Percentiles rank a stretch among this genome's conserved stretches.
These are phyloP conservation scores for Ensete glaucum DNA, from an alignment of 176 grass and related monocot genomes.

Conservation along the genomic window DNA sequence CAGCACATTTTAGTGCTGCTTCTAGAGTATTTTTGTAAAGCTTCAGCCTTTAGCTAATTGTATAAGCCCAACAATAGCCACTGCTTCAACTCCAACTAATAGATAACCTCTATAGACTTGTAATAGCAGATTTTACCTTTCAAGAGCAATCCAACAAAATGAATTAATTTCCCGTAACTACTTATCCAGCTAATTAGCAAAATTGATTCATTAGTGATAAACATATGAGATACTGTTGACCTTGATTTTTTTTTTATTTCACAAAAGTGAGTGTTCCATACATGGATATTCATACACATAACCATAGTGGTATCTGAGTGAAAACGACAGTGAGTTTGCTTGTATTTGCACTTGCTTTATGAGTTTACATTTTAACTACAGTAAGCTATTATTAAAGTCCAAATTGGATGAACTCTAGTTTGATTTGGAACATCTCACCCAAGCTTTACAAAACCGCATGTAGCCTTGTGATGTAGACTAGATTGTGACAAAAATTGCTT, in stretches of 20 bases:
- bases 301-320: no score
- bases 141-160: conserved; percentile 4
- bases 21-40: conserved; percentile 51
- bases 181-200: no score
- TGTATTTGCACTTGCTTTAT: conserved; percentile 15
- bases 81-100: conserved; percentile 52
- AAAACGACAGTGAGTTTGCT: no score
- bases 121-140: conserved; percentile 63
- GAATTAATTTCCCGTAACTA: neutral
- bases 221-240: conserved; percentile 28
- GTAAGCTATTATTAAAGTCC: conserved; percentile 57
- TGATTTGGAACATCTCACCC: no score
- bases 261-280: no score
- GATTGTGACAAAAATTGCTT: no score
- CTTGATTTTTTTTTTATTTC: no score
- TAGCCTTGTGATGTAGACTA: no score
- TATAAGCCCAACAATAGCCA: conserved; percentile 43
- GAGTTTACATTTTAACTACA: conserved; percentile 40
- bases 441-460: no score
- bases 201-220: no score
- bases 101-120: conserved; percentile 35
- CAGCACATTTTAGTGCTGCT: conserved; percentile 44
- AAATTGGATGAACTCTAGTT: no score
- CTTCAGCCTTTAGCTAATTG: conserved; percentile 31
- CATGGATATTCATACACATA: no score